Conservation (phyloP, 306 rosid species). For the Casuarina equisetifolia region DNA sequence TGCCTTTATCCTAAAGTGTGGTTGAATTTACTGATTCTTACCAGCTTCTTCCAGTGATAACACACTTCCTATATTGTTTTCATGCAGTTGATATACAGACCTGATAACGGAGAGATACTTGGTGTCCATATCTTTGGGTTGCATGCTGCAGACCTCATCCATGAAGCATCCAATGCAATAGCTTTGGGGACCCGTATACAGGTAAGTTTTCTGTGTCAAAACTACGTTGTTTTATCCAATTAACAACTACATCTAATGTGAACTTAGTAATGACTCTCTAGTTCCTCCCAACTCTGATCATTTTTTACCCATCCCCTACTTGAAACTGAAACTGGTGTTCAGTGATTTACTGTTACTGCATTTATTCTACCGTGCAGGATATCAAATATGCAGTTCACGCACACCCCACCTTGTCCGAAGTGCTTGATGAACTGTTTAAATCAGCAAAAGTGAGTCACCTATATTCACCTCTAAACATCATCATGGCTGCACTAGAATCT, state of each 20-base stretch:
- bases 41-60: background rate
- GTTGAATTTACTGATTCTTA: background rate
- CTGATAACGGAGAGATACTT: constrained; percentile 95
- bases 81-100: constrained; percentile 89
- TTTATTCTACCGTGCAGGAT: constrained; percentile 54
- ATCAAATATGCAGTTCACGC: constrained; percentile 88
- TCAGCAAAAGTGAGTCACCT: constrained; percentile 79
- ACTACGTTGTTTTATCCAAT: background rate
- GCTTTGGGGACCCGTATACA: constrained; percentile 88
- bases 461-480: constrained; percentile 17
- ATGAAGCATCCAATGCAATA: constrained; percentile 96
- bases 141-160: constrained; percentile 99
- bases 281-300: background rate
- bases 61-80: constrained; percentile 14
- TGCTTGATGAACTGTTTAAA: constrained; percentile 89
- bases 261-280: background rate
- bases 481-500: background rate
- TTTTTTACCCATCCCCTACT: background rate
- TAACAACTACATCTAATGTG: background rate
- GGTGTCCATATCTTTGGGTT: constrained; percentile 97
- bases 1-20: constrained; percentile 19
- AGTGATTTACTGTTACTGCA: constrained; percentile 12
- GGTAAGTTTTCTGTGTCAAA: constrained; percentile 38
- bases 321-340: background rate
- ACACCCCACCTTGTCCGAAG: constrained; percentile 96